Evolutionary conservation across 2,329 filamentous ascomycete genomes (phyloP).

Genomic region (Claviceps sp.): DNA sequence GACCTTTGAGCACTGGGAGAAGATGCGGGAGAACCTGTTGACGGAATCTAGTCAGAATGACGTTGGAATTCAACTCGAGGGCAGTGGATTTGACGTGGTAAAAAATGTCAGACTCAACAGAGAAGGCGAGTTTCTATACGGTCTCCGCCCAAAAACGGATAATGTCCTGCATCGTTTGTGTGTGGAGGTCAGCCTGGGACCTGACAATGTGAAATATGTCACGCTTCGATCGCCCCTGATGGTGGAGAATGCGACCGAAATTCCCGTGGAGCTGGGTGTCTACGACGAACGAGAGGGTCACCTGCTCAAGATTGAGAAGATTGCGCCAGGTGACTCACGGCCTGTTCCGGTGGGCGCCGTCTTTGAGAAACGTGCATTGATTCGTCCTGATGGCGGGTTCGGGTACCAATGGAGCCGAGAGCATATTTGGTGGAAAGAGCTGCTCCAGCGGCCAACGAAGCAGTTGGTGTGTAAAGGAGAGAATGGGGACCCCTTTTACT

Average conservation of each 20-base stretch:
- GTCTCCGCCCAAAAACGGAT: slow-evolving; percentile 75
- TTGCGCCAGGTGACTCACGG: slow-evolving; percentile 77
- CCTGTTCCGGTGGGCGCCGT: slow-evolving; percentile 87
- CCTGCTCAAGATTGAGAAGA: slow-evolving; percentile 94
- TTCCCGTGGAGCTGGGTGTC: slow-evolving; percentile 85
- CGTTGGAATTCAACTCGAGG: slow-evolving; percentile 75
- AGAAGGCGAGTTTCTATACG: slow-evolving; percentile 89
- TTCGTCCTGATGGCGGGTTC: slow-evolving; percentile 90
- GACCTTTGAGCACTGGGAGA: slow-evolving; percentile 94
- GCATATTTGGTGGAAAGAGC: slow-evolving; percentile 80
- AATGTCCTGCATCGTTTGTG: slow-evolving; percentile 77
- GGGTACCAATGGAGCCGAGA: slow-evolving; percentile 93
- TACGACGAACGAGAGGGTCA: slow-evolving; percentile 80
- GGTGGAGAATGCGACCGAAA: slow-evolving; percentile 93
- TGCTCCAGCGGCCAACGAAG: slow-evolving; percentile 70
- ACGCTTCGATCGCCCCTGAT: slow-evolving; percentile 84
- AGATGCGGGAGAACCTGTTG: slow-evolving; percentile 84
- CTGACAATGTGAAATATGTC: slow-evolving; percentile 96
- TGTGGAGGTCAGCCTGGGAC: slow-evolving; percentile 81
- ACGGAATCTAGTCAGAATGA: slow-evolving; percentile 69
- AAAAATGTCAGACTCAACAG: slow-evolving; percentile 80
- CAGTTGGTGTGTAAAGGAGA: slow-evolving; percentile 85
- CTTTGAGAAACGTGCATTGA: slow-evolving; percentile 74
- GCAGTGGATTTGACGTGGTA: slow-evolving; percentile 84
- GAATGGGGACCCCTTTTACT: slow-evolving; percentile 83